Conservation (phyloP, 306 rosid genomes). For the Lathyrus tuberosus region DNA sequence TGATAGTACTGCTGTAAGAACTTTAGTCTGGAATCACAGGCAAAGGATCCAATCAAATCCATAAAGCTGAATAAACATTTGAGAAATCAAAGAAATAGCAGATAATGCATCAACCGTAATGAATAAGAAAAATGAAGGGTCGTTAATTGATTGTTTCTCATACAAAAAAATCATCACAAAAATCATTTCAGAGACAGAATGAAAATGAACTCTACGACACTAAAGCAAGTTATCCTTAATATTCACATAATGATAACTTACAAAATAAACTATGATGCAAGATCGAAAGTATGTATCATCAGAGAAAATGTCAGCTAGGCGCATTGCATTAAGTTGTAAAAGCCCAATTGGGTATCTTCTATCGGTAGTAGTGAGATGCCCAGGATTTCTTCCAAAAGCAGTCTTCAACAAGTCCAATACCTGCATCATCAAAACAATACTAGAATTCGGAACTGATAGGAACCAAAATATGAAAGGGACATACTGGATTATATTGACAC, state of each 20-base stretch:
- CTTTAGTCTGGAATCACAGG: slow-evolving; percentile 78
- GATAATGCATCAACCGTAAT: slow-evolving; percentile 28
- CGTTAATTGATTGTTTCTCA: slow-evolving; percentile 17
- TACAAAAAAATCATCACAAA: slow-evolving; percentile 23
- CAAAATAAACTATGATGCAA: slow-evolving; percentile 71
- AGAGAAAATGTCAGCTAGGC: slow-evolving; percentile 86
- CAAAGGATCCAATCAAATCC: slow-evolving; percentile 48
- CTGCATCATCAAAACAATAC: slow-evolving; percentile 51
- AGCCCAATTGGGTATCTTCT: slow-evolving; percentile 72
- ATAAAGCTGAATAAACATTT: slow-evolving; percentile 28
- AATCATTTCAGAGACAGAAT: slow-evolving; percentile 10
- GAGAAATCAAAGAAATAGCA: slow-evolving; percentile 41
- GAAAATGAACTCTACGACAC: slow-evolving; percentile 16
- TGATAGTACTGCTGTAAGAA: slow-evolving; percentile 84
- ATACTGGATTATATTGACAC: not conserved
- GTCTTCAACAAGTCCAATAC: slow-evolving; percentile 75
- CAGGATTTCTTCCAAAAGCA: slow-evolving; percentile 67
- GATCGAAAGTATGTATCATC: slow-evolving; percentile 95
- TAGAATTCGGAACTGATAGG: slow-evolving; percentile 27
- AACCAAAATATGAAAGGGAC: not conserved
- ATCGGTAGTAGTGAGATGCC: slow-evolving; percentile 44
- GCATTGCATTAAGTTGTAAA: slow-evolving; percentile 97
- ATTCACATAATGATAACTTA: slow-evolving; percentile 52
- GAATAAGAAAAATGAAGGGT: slow-evolving; percentile 24
- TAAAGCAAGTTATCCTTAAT: slow-evolving; percentile 34